Base-by-base conservation (phyloP, 352 stramenopile species). In the Phytopythium delawarense region DNA sequence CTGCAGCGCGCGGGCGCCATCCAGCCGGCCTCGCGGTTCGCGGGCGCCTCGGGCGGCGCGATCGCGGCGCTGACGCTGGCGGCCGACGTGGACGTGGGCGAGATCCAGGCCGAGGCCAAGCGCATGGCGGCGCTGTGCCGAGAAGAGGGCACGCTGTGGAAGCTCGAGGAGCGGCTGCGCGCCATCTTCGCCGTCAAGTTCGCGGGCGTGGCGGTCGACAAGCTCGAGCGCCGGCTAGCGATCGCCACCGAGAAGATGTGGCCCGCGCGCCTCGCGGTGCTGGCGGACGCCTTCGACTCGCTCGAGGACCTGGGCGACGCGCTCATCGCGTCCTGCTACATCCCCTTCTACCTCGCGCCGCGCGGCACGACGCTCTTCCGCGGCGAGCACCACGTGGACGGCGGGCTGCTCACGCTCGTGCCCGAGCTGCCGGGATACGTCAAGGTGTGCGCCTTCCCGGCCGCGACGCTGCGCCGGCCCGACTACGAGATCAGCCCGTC, bases 401-500 rank as follows among this genome's bases (percentile, higher is more conserved):
- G 84, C 63, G 74, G 83, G 0, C 67, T 92, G 21, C 55, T 91
- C 20, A 78, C 82, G 53, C 69, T 94, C 52, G 80, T 92, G 18
- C 86, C 86, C 0, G 78, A 89, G 56, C 53, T 94, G 7, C 70
- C 76, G 0, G 79, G 79, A 28, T 87, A 90, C 61, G 74, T 87
- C 11, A 82, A 81, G 23, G 80, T 92, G 13, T 93, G 83, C 59
- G 81, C 71, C 30, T 91, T 94, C 64, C 86, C 79, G 23, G 68
- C 67, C 39, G 61, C 78, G 16, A 30, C 78, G n/a, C 51, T 94
- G 40, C 70, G 80, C 35, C 75, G 80, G 9, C 48, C 59, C 4
- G 83, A 89, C 70, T 91, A 92, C 62, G 79, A 88, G 48, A 91
- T 94, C 61, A 89, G 80, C 63, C 86, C 86, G 45, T 87, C 77